Evolutionary conservation across 2,329 filamentous ascomycete species (phyloP).

Genomic region (Epichloe hybrida): DNA sequence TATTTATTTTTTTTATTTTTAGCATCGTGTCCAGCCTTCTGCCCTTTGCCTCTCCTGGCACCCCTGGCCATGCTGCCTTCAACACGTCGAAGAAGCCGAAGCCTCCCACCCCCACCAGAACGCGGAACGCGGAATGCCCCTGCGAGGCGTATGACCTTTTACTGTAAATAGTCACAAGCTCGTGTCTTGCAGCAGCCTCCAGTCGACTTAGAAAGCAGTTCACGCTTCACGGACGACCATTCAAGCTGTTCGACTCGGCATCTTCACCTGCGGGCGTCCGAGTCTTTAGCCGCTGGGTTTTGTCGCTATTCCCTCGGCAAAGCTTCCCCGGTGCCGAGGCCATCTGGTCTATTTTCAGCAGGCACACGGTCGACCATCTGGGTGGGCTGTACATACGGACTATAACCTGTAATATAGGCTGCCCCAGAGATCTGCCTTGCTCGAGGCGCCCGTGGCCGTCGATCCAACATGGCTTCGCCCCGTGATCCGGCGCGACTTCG

Average conservation of each 20-base stretch:
- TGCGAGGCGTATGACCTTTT: too few relatives aligned
- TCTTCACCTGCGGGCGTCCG: background rate
- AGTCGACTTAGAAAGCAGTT: too few relatives aligned
- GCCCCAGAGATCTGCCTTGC: conserved; percentile 1
- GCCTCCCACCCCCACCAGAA: too few relatives aligned
- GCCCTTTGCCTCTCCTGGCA: too few relatives aligned
- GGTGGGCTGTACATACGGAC: background rate
- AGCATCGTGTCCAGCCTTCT: too few relatives aligned
- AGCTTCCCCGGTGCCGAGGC: background rate
- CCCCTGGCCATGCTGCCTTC: too few relatives aligned
- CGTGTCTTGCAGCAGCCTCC: too few relatives aligned
- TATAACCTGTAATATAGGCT: background rate
- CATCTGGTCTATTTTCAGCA: conserved; percentile 1
- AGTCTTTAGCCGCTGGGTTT: background rate
- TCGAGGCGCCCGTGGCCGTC: background rate
- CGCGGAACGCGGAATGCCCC: too few relatives aligned
- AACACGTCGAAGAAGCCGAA: too few relatives aligned
- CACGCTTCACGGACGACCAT: background rate
- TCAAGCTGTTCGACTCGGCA: background rate
- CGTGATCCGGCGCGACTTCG: conserved; percentile 38
- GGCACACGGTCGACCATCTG: background rate
- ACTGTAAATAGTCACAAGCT: too few relatives aligned
- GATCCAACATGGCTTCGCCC: conserved; percentile 21
- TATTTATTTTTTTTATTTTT: too few relatives aligned
- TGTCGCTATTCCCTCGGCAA: background rate